Percentiles rank a stretch among this genome's conserved stretches.
phyloP scores from a whole-genome alignment of 495 filamentous ascomycete genomes.

The Talaromyces stipitatus region DNA sequence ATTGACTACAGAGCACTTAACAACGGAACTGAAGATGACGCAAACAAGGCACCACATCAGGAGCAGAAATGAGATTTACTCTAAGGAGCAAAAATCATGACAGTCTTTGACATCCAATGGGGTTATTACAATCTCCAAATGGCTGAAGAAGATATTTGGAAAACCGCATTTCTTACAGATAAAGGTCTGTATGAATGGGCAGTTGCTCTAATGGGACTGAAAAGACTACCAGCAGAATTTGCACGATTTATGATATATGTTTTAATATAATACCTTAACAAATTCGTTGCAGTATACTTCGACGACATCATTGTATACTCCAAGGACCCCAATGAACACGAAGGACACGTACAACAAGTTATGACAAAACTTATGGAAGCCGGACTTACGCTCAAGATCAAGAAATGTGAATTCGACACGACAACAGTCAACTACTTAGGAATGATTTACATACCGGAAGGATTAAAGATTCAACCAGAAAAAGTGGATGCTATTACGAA shows the following conservation, averaged over 20 bases:
- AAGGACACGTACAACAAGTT: conserved; percentile 5
- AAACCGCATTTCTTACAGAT: conserved; percentile 14
- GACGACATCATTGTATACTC: conserved; percentile 13
- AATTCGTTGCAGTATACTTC: conserved; percentile 10
- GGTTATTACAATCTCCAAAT: conserved; percentile 12
- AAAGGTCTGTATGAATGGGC: conserved; percentile 11
- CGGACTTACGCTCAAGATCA: conserved; percentile 6
- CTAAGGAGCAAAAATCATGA: conserved; percentile 14
- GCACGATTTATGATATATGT: conserved; percentile 11
- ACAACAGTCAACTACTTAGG: conserved; percentile 9
- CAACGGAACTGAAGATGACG: conserved; percentile 17
- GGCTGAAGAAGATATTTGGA: conserved; percentile 10
- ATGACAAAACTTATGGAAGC: conserved; percentile 5
- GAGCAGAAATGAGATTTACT: conserved; percentile 13
- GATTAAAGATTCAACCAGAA: conserved; percentile 7
- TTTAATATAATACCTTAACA: conserved; percentile 8
- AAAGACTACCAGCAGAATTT: conserved; percentile 10
- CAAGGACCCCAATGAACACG: conserved; percentile 7
- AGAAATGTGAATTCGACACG: conserved; percentile 12
- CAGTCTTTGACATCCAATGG: conserved; percentile 17
- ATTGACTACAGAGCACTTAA: conserved; percentile 20
- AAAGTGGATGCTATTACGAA: conserved; percentile 10
- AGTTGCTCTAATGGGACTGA: conserved; percentile 14
- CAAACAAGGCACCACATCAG: conserved; percentile 15
- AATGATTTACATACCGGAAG: conserved; percentile 9